Evolutionary conservation across 2,329 filamentous ascomycete genomes (phyloP).

Genomic region (Endothia cerciana): DNA sequence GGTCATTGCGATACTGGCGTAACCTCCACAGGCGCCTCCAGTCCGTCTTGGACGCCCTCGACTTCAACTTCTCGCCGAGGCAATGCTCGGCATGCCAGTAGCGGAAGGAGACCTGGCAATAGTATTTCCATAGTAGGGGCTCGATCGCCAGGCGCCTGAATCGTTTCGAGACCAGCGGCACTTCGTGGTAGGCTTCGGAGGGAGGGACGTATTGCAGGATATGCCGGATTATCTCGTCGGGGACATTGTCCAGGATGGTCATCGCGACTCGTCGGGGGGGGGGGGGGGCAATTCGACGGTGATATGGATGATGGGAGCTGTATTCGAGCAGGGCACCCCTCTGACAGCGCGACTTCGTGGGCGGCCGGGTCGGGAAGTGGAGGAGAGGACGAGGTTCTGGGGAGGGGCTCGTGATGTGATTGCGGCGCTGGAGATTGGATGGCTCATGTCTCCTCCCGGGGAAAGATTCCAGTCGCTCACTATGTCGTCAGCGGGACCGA

Average conservation of each 20-base stretch:
- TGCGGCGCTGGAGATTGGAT: conserved; percentile 8
- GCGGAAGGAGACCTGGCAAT: conserved; percentile 70
- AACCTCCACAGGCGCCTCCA: conserved; percentile 75
- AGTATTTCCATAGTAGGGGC: conserved; percentile 76
- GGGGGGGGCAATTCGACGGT: not conserved
- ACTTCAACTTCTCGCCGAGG: conserved; percentile 59
- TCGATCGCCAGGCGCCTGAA: conserved; percentile 70
- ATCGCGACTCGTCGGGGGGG: conserved; percentile 30
- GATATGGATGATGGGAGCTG: not conserved
- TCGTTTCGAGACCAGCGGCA: conserved; percentile 63
- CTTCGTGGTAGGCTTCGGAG: conserved; percentile 52
- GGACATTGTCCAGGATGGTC: conserved; percentile 55
- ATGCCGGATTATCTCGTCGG: conserved; percentile 83
- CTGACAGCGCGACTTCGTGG: not conserved
- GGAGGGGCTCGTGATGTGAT: conserved; percentile 7
- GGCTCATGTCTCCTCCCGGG: not conserved
- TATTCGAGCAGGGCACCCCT: not conserved
- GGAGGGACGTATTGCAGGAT: conserved; percentile 70
- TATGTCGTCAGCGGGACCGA: conserved; percentile 9
- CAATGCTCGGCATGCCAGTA: conserved; percentile 75
- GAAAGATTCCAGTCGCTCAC: not conserved
- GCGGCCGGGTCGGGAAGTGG: not conserved
- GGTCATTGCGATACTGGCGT: conserved; percentile 56
- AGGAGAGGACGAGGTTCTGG: not conserved
- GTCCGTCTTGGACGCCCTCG: conserved; percentile 59